Evolutionary conservation across 2,329 filamentous ascomycete species (phyloP).

Genomic region (Chrysosporium queenslandicum): DNA sequence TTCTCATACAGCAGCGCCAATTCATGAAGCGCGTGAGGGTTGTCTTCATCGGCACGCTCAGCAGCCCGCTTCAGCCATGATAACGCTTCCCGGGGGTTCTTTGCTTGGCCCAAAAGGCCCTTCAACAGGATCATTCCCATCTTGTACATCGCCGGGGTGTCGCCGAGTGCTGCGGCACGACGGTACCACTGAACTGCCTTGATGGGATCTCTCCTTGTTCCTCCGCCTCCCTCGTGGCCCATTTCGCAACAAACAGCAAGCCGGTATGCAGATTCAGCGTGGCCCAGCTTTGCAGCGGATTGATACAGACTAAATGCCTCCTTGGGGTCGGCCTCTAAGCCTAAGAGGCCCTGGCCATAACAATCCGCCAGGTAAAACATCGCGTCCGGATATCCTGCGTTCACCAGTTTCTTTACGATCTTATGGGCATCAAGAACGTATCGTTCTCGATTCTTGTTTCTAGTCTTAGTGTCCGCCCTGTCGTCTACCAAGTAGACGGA

Average conservation of each 20-base stretch:
- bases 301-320: constrained; percentile 92
- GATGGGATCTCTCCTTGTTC: constrained; percentile 77
- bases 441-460: constrained; percentile 60
- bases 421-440: constrained; percentile 83
- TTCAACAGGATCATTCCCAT: constrained; percentile 93
- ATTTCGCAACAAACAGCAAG: constrained; percentile 97
- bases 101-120: constrained; percentile 76
- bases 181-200: constrained; percentile 99
- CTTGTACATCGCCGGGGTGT: constrained; percentile 95
- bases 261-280: constrained; percentile 78
- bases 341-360: constrained; percentile 70
- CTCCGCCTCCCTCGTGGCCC: constrained; percentile 85
- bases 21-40: constrained; percentile 91
- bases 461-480: constrained; percentile 56
- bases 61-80: constrained; percentile 89
- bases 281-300: constrained; percentile 79
- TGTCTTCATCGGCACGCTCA: constrained; percentile 75
- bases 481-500: constrained; percentile 69
- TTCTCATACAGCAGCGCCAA: constrained; percentile 55
- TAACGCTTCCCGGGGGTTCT: constrained; percentile 74
- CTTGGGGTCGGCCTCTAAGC: constrained; percentile 70
- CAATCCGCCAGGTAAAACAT: constrained; percentile 93
- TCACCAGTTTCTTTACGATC: constrained; percentile 76
- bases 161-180: constrained; percentile 77
- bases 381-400: constrained; percentile 64